These are phyloP conservation scores for Medicago ruthenica DNA, from an alignment of 306 rosid species.

Conservation along the genomic window DNA sequence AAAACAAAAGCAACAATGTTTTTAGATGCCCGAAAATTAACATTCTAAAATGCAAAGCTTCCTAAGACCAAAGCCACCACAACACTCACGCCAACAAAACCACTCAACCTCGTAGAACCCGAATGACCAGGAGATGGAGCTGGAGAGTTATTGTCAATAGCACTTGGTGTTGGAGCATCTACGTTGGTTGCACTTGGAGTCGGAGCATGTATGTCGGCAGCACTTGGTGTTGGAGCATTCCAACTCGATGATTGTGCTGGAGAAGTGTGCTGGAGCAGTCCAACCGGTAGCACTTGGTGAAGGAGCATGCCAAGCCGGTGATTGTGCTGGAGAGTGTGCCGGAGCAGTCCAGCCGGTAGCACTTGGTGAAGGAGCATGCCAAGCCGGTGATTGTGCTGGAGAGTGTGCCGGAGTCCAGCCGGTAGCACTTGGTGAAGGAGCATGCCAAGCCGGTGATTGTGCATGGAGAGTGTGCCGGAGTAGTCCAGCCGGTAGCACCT, in stretches of 20 bases:
- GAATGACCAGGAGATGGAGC: slow-evolving; percentile 41
- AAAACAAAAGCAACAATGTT: too few species aligned
- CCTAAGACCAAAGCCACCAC: slow-evolving; percentile 37
- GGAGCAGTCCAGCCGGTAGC: too few species aligned
- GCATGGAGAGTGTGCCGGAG: background rate
- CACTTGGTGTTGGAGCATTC: too few species aligned
- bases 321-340: background rate
- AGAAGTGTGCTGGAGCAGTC: too few species aligned
- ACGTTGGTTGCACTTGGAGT: background rate
- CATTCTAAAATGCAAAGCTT: background rate
- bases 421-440: too few species aligned
- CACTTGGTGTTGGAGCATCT: background rate
- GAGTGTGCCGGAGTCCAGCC: background rate
- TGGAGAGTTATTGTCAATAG: background rate
- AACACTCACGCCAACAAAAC: slow-evolving; percentile 40
- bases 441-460: background rate
- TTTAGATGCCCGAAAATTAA: background rate
- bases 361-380: too few species aligned
- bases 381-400: background rate
- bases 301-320: background rate
- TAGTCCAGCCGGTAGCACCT: background rate
- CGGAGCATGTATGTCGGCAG: background rate
- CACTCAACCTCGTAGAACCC: slow-evolving; percentile 7
- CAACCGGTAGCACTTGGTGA: background rate
- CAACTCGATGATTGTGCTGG: too few species aligned